A percentile compares a stretch with the other conserved stretches of the same genome.
Conservation (phyloP, 2,329 filamentous ascomycete genomes). For the Trichoderma polysporum region DNA sequence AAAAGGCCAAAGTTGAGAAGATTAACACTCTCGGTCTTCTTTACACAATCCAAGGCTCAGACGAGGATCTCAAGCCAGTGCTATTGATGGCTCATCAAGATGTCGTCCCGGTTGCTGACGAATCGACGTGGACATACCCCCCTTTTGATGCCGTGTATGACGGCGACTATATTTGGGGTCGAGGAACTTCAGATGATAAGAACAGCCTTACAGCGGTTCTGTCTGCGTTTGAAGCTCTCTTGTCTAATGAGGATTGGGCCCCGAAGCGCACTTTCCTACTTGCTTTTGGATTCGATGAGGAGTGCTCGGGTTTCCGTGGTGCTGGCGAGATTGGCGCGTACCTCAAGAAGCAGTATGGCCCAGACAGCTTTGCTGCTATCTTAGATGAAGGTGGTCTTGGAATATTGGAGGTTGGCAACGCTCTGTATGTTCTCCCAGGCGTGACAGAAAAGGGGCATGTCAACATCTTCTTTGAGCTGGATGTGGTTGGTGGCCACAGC, state of each 20-base stretch:
- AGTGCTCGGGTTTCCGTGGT: constrained; percentile 57
- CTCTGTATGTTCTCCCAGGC: constrained; percentile 55
- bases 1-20: constrained; percentile 48
- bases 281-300: constrained; percentile 66
- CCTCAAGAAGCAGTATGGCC: constrained; percentile 53
- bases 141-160: constrained; percentile 45
- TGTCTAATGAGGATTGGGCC: constrained; percentile 48
- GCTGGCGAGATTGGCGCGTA: constrained; percentile 52
- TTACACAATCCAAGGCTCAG: constrained; percentile 56
- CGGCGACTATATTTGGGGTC: constrained; percentile 45
- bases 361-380: constrained; percentile 57
- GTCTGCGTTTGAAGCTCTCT: constrained; percentile 47
- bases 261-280: constrained; percentile 58
- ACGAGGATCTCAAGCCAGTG: constrained; percentile 47
- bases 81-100: constrained; percentile 46
- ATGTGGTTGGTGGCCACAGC: constrained; percentile 60
- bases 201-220: constrained; percentile 42
- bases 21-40: constrained; percentile 63
- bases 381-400: constrained; percentile 64
- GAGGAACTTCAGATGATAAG: constrained; percentile 45
- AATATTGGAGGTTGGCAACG: constrained; percentile 46
- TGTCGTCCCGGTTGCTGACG: constrained; percentile 46
- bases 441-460: constrained; percentile 65
- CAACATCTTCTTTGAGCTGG: constrained; percentile 57
- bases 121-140: constrained; percentile 45